These are phyloP conservation scores for Arthrobotrys sinensis DNA, from an alignment of 2,329 filamentous ascomycete genomes.

Conservation along the genomic window DNA sequence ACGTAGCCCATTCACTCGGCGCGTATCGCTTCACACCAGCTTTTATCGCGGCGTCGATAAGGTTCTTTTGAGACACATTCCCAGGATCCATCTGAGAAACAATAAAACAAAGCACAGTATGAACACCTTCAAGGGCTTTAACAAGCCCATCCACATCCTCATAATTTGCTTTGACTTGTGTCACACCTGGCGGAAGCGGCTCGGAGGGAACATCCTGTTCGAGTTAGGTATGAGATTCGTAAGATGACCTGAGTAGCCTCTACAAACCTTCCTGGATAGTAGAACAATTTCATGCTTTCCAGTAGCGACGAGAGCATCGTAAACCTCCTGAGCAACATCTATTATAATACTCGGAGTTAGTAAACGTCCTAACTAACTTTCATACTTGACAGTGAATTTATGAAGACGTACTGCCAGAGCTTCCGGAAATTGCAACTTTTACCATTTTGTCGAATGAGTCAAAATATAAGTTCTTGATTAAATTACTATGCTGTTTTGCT, in stretches of 20 bases:
- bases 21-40: constrained; percentile 69
- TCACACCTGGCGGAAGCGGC: constrained; percentile 65
- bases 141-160: constrained; percentile 67
- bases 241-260: too few relatives aligned
- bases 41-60: constrained; percentile 68
- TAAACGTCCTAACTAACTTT: background rate
- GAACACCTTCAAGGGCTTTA: constrained; percentile 68
- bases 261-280: constrained; percentile 70
- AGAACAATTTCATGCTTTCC: constrained; percentile 73
- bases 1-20: constrained; percentile 66
- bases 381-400: constrained; percentile 6
- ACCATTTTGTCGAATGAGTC: constrained; percentile 67
- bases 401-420: constrained; percentile 68
- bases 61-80: constrained; percentile 62
- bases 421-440: constrained; percentile 69
- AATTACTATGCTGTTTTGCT: too few relatives aligned
- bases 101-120: constrained; percentile 73
- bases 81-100: constrained; percentile 9
- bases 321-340: constrained; percentile 73
- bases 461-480: background rate
- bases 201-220: constrained; percentile 63
- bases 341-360: background rate
- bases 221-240: too few relatives aligned
- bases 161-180: constrained; percentile 70
- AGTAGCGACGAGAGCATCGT: constrained; percentile 70